Conservation (phyloP, 495 filamentous ascomycete species). For the Trichoderma orchidacearum region DNA sequence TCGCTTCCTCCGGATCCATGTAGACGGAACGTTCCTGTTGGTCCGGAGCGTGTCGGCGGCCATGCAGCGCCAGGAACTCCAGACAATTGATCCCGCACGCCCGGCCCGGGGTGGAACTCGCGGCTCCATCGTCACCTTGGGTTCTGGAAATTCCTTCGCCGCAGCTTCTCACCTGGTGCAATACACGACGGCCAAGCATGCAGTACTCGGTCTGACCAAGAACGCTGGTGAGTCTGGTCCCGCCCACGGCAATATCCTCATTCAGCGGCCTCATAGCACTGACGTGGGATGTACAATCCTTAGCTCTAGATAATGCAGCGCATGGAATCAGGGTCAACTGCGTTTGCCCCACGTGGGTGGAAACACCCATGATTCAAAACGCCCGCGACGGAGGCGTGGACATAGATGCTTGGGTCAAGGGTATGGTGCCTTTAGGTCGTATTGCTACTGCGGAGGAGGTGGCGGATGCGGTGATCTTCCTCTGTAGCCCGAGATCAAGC, state of each 20-base stretch:
- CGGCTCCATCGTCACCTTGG: background rate
- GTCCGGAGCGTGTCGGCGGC: background rate
- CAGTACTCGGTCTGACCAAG: constrained; percentile 33
- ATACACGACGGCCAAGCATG: constrained; percentile 29
- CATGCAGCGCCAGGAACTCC: background rate
- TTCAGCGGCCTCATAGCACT: background rate
- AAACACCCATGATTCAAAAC: constrained; percentile 23
- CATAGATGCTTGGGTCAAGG: constrained; percentile 5
- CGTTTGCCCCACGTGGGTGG: constrained; percentile 28
- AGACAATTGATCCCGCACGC: background rate
- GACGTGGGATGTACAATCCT: background rate
- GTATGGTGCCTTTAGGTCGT: constrained; percentile 15
- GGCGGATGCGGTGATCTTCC: constrained; percentile 25
- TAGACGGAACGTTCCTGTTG: background rate
- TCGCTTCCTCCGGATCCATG: background rate
- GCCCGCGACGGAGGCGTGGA: background rate
- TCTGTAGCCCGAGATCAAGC: constrained; percentile 25
- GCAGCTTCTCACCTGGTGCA: background rate
- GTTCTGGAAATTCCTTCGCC: background rate
- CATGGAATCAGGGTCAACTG: constrained; percentile 29
- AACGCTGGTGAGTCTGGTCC: constrained; percentile 16
- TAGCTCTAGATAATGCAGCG: constrained; percentile 19
- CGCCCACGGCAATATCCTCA: background rate
- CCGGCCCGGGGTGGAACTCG: background rate
- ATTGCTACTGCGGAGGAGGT: constrained; percentile 26